Evolutionary conservation across 2,329 filamentous ascomycete genomes (phyloP).

Genomic region (Fusarium fujikuroi): DNA sequence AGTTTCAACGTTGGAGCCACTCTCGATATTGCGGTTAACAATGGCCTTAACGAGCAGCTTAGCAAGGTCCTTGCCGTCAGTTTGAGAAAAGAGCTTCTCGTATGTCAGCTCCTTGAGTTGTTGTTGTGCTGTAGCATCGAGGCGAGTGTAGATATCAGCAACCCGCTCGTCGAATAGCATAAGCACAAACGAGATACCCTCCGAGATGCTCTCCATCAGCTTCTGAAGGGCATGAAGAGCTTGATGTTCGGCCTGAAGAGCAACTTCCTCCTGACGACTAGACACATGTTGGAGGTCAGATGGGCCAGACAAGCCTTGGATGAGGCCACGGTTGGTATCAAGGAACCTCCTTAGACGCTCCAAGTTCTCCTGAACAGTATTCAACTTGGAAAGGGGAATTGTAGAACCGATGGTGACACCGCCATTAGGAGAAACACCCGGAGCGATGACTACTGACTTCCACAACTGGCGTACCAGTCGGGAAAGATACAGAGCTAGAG

Average conservation of each 20-base stretch:
- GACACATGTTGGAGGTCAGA: slow-evolving; percentile 81
- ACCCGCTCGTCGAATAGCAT: slow-evolving; percentile 95
- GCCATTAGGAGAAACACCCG: slow-evolving; percentile 62
- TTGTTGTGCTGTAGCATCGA: slow-evolving; percentile 76
- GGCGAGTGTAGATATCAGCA: slow-evolving; percentile 82
- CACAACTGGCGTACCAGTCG: slow-evolving; percentile 90
- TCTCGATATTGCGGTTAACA: slow-evolving; percentile 96
- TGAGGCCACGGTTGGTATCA: slow-evolving; percentile 86
- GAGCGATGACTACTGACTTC: slow-evolving; percentile 79
- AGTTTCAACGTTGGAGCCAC: slow-evolving; percentile 96
- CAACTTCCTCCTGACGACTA: slow-evolving; percentile 89
- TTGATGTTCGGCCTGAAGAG: slow-evolving; percentile 92
- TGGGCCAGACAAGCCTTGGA: slow-evolving; percentile 92
- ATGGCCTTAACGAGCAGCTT: slow-evolving; percentile 97
- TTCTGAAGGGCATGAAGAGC: slow-evolving; percentile 87
- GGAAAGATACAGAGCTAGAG: slow-evolving; percentile 86
- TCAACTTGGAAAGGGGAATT: slow-evolving; percentile 74
- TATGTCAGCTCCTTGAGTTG: slow-evolving; percentile 83
- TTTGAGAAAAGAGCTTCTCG: slow-evolving; percentile 84
- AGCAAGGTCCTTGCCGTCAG: slow-evolving; percentile 85
- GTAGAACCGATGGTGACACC: slow-evolving; percentile 73
- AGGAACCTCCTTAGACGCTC: slow-evolving; percentile 84
- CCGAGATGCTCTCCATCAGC: slow-evolving; percentile 89
- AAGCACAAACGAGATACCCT: slow-evolving; percentile 95
- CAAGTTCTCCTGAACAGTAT: slow-evolving; percentile 81